Percentiles rank a stretch among this genome's conserved stretches.
phyloP scores from a whole-genome alignment of 768 basidiomycete genomes.

The Pulveroboletus frians region DNA sequence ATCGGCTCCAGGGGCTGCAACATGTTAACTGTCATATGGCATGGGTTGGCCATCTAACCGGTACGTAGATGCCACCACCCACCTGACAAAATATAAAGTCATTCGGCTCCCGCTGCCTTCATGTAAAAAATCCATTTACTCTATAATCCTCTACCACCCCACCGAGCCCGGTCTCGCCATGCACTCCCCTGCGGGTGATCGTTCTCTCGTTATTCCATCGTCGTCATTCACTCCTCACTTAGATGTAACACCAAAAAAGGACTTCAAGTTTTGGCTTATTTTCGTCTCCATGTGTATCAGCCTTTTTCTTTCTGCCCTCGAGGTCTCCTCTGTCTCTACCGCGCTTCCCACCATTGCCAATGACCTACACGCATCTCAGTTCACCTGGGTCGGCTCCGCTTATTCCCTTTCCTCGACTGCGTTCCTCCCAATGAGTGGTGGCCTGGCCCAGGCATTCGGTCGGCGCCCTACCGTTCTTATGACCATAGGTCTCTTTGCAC shows the following conservation, averaged over 20 bases:
- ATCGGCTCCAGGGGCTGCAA: no score
- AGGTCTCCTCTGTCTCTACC: conserved; percentile 31
- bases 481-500: conserved; percentile 11
- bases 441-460: conserved; percentile 38
- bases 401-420: neutral
- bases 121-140: neutral
- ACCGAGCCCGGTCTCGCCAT: neutral
- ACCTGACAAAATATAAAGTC: neutral
- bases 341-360: conserved; percentile 38
- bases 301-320: conserved; percentile 31
- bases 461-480: conserved; percentile 30
- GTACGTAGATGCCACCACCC: no score
- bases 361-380: neutral
- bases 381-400: neutral
- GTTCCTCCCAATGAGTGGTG: conserved; percentile 22
- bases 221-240: neutral
- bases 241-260: neutral
- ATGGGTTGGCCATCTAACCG: no score
- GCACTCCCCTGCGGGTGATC: neutral
- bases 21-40: no score
- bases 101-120: neutral
- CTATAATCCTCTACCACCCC: neutral
- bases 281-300: conserved; percentile 25
- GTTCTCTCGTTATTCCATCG: neutral
- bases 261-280: conserved; percentile 20